These are phyloP conservation scores for Chrysoporthe austroafricana DNA, from an alignment of 2,329 filamentous ascomycete species.

Conservation along the genomic window DNA sequence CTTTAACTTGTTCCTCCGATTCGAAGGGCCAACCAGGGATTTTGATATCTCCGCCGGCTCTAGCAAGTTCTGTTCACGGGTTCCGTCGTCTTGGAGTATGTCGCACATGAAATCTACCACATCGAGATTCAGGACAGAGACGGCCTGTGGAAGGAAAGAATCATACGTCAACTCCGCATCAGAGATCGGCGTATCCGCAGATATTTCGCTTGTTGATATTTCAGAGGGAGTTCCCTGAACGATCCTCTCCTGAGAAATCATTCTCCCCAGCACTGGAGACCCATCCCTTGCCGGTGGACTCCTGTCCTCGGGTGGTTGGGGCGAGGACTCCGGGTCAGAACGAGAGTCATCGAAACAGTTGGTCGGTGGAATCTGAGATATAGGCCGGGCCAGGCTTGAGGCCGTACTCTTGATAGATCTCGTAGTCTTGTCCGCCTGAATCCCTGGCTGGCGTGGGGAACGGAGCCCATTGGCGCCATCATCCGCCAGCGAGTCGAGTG, in stretches of 20 bases:
- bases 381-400: slow-evolving; percentile 36
- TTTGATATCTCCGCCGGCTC: slow-evolving; percentile 43
- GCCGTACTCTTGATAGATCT: slow-evolving; percentile 32
- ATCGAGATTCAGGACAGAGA: slow-evolving; percentile 57
- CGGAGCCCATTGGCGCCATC: slow-evolving; percentile 37
- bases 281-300: slow-evolving; percentile 27
- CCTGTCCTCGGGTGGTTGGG: slow-evolving; percentile 23
- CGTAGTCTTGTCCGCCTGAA: slow-evolving; percentile 33
- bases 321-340: slow-evolving; percentile 20
- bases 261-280: neutral
- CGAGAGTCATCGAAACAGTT: slow-evolving; percentile 37
- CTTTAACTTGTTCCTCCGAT: slow-evolving; percentile 38
- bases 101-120: slow-evolving; percentile 65
- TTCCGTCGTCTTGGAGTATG: slow-evolving; percentile 60
- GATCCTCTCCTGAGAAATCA: slow-evolving; percentile 25
- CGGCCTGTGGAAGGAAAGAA: slow-evolving; percentile 57
- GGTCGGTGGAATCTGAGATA: slow-evolving; percentile 40
- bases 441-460: slow-evolving; percentile 36
- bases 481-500: slow-evolving; percentile 35
- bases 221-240: slow-evolving; percentile 27
- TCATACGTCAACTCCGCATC: slow-evolving; percentile 38
- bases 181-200: slow-evolving; percentile 17
- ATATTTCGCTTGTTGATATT: slow-evolving; percentile 27
- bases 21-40: slow-evolving; percentile 35
- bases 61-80: slow-evolving; percentile 53